Percentiles rank a stretch among this genome's conserved stretches.
These are phyloP conservation scores for Xylaria flabelliformis DNA, from an alignment of 495 filamentous ascomycete species.

Conservation along the genomic window DNA sequence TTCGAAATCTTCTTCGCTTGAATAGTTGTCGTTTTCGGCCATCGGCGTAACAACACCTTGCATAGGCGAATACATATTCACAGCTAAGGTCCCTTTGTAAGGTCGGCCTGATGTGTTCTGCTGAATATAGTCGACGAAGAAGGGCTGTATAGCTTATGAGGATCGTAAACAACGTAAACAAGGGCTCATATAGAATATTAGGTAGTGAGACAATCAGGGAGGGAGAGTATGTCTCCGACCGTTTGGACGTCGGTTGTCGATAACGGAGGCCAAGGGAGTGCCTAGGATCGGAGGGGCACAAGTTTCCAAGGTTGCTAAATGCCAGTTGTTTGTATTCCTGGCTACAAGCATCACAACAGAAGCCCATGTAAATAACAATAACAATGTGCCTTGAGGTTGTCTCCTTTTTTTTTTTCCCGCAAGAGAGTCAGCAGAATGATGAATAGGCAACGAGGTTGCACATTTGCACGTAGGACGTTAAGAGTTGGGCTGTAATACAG, in stretches of 20 bases:
- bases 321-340: not conserved
- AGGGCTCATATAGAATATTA: not conserved
- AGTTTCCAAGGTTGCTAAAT: not conserved
- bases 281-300: not conserved
- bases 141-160: not conserved
- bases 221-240: not conserved
- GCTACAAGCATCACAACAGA: not conserved
- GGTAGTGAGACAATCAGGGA: not conserved
- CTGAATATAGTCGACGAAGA: not conserved
- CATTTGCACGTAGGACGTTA: not conserved
- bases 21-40: not conserved
- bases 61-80: slow-evolving; percentile 15
- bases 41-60: not conserved
- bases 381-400: not conserved
- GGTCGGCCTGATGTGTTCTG: not conserved
- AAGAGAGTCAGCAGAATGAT: not conserved
- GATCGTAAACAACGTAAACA: not conserved
- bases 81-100: not conserved
- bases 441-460: not conserved
- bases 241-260: not conserved
- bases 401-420: not conserved
- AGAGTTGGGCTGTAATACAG: not conserved
- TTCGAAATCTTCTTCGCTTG: slow-evolving; percentile 13
- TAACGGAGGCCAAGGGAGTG: not conserved
- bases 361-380: not conserved